Evolutionary conservation across 2,329 filamentous ascomycete species (phyloP).

Genomic region (Penicillium sp.): DNA sequence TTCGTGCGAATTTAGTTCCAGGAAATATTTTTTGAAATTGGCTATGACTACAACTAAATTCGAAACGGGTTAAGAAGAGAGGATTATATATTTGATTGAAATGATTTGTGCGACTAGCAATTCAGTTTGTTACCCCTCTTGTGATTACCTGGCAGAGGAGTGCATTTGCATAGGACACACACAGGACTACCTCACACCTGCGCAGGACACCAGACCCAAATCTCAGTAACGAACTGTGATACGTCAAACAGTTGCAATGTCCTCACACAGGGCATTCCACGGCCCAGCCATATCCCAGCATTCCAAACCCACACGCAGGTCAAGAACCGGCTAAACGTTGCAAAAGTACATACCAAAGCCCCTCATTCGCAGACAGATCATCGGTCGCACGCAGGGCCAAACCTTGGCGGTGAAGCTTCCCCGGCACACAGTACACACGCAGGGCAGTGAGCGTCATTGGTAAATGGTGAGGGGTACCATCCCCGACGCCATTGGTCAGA

Average conservation of each 20-base stretch:
- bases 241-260: neutral
- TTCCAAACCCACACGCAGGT: slow-evolving; percentile 2
- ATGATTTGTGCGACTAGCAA: too few relatives aligned
- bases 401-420: neutral
- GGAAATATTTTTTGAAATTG: too few relatives aligned
- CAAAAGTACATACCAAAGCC: neutral
- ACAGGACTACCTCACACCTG: neutral
- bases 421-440: slow-evolving; percentile 1
- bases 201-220: neutral
- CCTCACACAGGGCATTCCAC: slow-evolving; percentile 11
- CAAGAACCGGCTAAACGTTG: neutral
- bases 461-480: neutral
- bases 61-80: too few relatives aligned
- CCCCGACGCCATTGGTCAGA: slow-evolving; percentile 6
- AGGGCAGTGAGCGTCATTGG: slow-evolving; percentile 8
- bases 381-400: slow-evolving; percentile 5
- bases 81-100: too few relatives aligned
- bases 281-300: slow-evolving; percentile 2
- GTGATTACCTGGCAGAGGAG: too few relatives aligned
- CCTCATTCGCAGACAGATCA: neutral
- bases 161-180: neutral
- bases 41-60: too few relatives aligned
- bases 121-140: too few relatives aligned
- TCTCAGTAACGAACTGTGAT: neutral
- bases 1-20: too few relatives aligned